A percentile compares a stretch with the other conserved stretches of the same genome.
phyloP scores from a whole-genome alignment of 805 yeast genomes.

The Kazachstania viticola region DNA sequence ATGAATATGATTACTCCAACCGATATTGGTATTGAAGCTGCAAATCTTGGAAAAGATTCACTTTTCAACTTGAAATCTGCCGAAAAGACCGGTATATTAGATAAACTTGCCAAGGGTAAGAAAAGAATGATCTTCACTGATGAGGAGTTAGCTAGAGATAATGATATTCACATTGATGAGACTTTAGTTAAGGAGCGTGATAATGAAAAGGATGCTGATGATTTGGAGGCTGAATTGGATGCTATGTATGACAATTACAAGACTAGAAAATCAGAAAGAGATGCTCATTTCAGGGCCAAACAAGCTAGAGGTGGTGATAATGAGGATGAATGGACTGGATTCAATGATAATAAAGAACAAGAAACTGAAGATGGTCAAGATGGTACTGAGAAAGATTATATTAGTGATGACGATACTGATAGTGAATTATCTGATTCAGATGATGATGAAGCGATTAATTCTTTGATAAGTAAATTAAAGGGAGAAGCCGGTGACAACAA shows the following conservation, averaged over 20 bases:
- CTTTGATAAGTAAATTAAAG: conserved; percentile 44
- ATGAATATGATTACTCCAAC: conserved; percentile 90
- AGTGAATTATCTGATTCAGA: conserved; percentile 45
- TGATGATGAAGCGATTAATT: conserved; percentile 59
- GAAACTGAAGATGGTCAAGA: conserved; percentile 28
- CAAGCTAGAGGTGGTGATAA: conserved; percentile 63
- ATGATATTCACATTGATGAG: conserved; percentile 46
- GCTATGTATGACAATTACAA: conserved; percentile 69
- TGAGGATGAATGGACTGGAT: conserved; percentile 74
- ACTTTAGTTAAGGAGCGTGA: conserved; percentile 26
- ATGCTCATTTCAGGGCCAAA: conserved; percentile 59
- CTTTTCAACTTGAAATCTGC: conserved; percentile 78
- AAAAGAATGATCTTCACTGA: conserved; percentile 46
- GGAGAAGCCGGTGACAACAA: conserved; percentile 32
- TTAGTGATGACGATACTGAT: conserved; percentile 29
- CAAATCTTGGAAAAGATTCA: conserved; percentile 63
- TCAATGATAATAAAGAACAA: conserved; percentile 35
- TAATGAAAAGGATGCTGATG: conserved; percentile 41
- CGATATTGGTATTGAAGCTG: conserved; percentile 91
- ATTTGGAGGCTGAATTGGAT: conserved; percentile 72
- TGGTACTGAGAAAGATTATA: conserved; percentile 35
- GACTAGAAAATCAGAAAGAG: conserved; percentile 52
- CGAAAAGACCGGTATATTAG: conserved; percentile 73
- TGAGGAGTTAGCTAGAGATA: conserved; percentile 43
- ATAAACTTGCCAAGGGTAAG: conserved; percentile 66